These are phyloP conservation scores for Aspergillus wentii DNA, from an alignment of 495 filamentous ascomycete genomes.

Conservation along the genomic window DNA sequence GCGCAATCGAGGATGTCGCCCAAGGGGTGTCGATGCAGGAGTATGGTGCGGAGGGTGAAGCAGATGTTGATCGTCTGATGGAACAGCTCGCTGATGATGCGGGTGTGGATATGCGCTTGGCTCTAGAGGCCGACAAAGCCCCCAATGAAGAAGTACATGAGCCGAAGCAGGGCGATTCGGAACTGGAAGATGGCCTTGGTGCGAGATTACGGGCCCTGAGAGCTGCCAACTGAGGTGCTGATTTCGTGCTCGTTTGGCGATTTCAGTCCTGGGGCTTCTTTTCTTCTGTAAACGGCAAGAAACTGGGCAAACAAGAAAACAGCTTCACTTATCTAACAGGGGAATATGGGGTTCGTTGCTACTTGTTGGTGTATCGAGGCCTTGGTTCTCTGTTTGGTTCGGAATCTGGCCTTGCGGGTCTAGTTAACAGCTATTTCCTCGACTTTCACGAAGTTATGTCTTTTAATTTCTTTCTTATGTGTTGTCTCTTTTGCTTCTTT, in stretches of 20 bases:
- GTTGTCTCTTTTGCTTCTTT: too few relatives aligned
- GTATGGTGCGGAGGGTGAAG: slow-evolving; percentile 42
- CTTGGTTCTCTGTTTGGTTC: too few relatives aligned
- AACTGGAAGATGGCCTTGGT: slow-evolving; percentile 40
- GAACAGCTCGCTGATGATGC: slow-evolving; percentile 46
- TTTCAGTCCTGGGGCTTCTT: too few relatives aligned
- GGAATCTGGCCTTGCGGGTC: too few relatives aligned
- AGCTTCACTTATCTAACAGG: too few relatives aligned
- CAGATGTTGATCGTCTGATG: slow-evolving; percentile 44
- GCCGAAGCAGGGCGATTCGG: slow-evolving; percentile 25
- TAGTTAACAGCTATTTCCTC: too few relatives aligned
- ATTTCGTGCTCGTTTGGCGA: too few relatives aligned
- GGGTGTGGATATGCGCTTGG: slow-evolving; percentile 39
- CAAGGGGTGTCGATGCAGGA: slow-evolving; percentile 43
- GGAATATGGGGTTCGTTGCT: too few relatives aligned
- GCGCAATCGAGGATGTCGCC: slow-evolving; percentile 43
- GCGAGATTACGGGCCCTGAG: slow-evolving; percentile 38
- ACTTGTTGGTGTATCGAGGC: too few relatives aligned
- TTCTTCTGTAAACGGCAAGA: too few relatives aligned
- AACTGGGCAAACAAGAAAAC: background rate
- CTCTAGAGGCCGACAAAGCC: slow-evolving; percentile 32
- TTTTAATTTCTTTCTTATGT: too few relatives aligned
- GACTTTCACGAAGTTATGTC: too few relatives aligned
- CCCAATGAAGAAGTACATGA: slow-evolving; percentile 39
- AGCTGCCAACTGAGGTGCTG: slow-evolving; percentile 35